Percentiles rank a stretch among this genome's conserved stretches.
These are phyloP conservation scores for Talaromyces nanjingensis DNA, from an alignment of 495 filamentous ascomycete genomes.

Conservation along the genomic window DNA sequence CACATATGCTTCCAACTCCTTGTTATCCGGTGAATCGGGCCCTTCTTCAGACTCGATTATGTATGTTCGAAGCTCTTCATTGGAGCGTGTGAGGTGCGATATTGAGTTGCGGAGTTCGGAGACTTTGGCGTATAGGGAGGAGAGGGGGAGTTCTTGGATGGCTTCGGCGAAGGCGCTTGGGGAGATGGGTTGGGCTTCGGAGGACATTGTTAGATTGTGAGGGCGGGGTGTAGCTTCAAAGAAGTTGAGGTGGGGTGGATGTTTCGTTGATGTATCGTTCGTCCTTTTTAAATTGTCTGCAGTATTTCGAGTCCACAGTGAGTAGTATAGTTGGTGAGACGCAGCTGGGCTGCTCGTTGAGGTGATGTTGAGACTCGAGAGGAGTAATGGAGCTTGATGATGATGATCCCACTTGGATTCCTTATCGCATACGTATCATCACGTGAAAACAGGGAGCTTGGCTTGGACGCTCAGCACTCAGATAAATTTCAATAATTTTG, in stretches of 20 bases:
- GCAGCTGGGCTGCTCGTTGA: not conserved
- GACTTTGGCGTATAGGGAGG: slow-evolving; percentile 69
- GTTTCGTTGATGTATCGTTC: not conserved
- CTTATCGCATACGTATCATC: slow-evolving; percentile 2
- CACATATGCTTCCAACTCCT: slow-evolving; percentile 32
- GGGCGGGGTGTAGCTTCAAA: not conserved
- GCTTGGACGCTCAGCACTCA: not conserved
- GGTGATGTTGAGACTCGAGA: not conserved
- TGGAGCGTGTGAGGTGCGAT: slow-evolving; percentile 72
- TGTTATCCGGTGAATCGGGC: slow-evolving; percentile 63
- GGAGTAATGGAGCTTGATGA: not conserved
- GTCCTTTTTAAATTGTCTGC: not conserved
- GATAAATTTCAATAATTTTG: not conserved
- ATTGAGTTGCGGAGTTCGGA: slow-evolving; percentile 78
- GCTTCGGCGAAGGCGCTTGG: slow-evolving; percentile 53
- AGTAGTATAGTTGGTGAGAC: not conserved
- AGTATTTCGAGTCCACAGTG: not conserved
- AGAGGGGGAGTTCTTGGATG: slow-evolving; percentile 63
- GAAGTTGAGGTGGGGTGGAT: not conserved
- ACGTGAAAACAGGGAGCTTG: not conserved
- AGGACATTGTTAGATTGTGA: slow-evolving; percentile 27
- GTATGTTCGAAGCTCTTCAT: slow-evolving; percentile 61
- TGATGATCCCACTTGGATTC: not conserved
- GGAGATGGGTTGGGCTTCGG: slow-evolving; percentile 28
- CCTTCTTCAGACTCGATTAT: slow-evolving; percentile 39